A percentile compares a stretch with the other conserved stretches of the same genome.
Conservation (phyloP, 2,329 filamentous ascomycete species). For the Hortaea werneckii region DNA sequence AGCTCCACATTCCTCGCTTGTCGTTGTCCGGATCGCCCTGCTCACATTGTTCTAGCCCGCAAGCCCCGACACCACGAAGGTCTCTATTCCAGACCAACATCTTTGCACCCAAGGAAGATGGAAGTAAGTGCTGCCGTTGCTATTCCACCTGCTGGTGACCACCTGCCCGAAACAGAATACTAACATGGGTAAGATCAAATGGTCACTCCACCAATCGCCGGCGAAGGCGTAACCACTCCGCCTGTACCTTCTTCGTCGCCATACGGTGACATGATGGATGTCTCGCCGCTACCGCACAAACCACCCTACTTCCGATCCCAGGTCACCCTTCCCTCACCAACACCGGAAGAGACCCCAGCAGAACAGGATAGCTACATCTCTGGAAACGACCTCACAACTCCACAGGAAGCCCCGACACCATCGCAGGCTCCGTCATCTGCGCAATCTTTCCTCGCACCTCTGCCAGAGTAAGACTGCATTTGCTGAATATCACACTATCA, state of each 20-base stretch:
- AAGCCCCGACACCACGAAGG: conserved; percentile 70
- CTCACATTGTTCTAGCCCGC: conserved; percentile 50
- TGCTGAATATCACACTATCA: neutral
- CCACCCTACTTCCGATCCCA: conserved; percentile 48
- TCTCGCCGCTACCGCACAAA: conserved; percentile 89
- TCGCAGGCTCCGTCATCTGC: conserved; percentile 2
- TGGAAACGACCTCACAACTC: conserved; percentile 16
- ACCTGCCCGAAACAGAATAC: conserved; percentile 3
- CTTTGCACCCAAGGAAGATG: conserved; percentile 40
- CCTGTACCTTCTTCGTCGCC: conserved; percentile 73
- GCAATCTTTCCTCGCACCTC: conserved; percentile 11
- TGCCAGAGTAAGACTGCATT: conserved; percentile 21
- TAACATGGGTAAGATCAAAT: conserved; percentile 30
- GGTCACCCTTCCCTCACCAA: conserved; percentile 62
- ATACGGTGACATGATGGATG: conserved; percentile 74
- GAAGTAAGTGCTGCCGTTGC: conserved; percentile 16
- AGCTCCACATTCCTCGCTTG: conserved; percentile 31
- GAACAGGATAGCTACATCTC: conserved; percentile 28
- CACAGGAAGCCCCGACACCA: conserved; percentile 19
- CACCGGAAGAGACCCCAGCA: conserved; percentile 45
- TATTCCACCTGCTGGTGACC: neutral
- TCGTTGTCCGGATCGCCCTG: conserved; percentile 7
- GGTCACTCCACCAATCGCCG: conserved; percentile 35
- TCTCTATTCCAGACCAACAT: conserved; percentile 71
- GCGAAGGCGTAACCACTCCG: conserved; percentile 73